Evolutionary conservation across 306 rosid genomes (phyloP), one percentile per base, ranked within the genome.

Genomic region (Bauhinia variegata): DNA sequence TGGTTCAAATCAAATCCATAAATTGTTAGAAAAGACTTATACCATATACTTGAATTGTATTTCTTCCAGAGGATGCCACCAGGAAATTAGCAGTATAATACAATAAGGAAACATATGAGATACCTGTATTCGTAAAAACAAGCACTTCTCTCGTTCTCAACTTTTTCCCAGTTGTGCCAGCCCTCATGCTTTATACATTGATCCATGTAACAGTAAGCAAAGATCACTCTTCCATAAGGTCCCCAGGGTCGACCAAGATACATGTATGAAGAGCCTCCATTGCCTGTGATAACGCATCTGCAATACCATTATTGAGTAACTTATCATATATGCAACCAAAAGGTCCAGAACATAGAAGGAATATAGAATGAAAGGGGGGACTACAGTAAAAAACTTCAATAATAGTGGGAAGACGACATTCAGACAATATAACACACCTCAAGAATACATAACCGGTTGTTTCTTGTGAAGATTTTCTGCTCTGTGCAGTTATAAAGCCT

Each of bases 171-270:
- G 75, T 92, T 84, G 62, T 89, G 54, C 98, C 98, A 89, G 10
- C 98, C 98, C 5, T 5, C 76, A 70, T 63, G 88, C 53, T 72
- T 85, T 75, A 92, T 61, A 69, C 96, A 89, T 33, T 54, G 82
- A 80, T 89, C 98, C 83, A 92, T 85, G 37, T 75, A 84, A 37
- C 92, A 89, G 77, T 73, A 75, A 8, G 95, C 98, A 85, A 76
- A 92, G 37, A 92, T 74, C 41, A 92, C 98, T 79, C 98, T 85
- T 65, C 87, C 98, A 70, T 76, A 92, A 55, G 96, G 92, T 63
- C 96, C 96, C 98, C 98, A 92, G 7, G 98, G 98, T 43, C 98
- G 70, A 60, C 98, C 98, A 6, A 92, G 89, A 68, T 78, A 72
- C 58, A 84, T 31, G 46, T 82, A 87, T 54, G 87, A 54, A 61